Evolutionary conservation across 2,329 filamentous ascomycete genomes (phyloP).

Genomic region (Beauveria scarabaeidicola): DNA sequence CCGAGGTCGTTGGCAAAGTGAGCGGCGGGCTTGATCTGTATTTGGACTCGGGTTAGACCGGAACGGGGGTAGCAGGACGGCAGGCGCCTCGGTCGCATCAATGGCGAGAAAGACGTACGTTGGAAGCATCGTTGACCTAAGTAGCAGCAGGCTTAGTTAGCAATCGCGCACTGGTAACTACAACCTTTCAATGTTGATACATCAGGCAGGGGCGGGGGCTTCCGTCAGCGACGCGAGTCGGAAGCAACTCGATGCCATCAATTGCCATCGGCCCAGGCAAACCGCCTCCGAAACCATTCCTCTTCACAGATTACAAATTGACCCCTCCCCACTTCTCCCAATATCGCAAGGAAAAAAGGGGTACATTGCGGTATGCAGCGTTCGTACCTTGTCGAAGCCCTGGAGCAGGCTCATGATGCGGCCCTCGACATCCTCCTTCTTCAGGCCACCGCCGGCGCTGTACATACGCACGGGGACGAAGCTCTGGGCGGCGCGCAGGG

Average conservation of each 20-base stretch:
- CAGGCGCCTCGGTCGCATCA: not conserved
- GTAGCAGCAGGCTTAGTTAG: not conserved
- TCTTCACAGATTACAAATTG: too few species aligned
- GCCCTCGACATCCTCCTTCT: conserved; percentile 78
- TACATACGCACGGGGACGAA: conserved; percentile 74
- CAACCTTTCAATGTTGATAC: not conserved
- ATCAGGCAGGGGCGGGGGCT: not conserved
- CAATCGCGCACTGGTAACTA: not conserved
- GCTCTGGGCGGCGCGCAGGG: conserved; percentile 51
- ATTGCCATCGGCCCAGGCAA: not conserved
- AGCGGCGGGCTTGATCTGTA: conserved; percentile 68
- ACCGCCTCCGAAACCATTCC: not conserved
- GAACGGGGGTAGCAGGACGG: not conserved
- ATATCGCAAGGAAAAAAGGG: conserved; percentile 8
- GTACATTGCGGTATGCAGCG: conserved; percentile 23
- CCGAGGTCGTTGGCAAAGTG: conserved; percentile 98
- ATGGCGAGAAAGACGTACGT: conserved; percentile 38
- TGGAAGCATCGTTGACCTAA: conserved; percentile 59
- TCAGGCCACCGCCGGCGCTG: conserved; percentile 69
- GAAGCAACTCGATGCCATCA: not conserved
- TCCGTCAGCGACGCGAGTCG: not conserved
- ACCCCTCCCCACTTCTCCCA: too few species aligned
- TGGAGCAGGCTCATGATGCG: conserved; percentile 87
- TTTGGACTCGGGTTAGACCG: conserved; percentile 13
- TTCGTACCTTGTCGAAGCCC: conserved; percentile 80